phyloP scores from a whole-genome alignment of 75 land plant species.

The Cunninghamia lanceolata region DNA sequence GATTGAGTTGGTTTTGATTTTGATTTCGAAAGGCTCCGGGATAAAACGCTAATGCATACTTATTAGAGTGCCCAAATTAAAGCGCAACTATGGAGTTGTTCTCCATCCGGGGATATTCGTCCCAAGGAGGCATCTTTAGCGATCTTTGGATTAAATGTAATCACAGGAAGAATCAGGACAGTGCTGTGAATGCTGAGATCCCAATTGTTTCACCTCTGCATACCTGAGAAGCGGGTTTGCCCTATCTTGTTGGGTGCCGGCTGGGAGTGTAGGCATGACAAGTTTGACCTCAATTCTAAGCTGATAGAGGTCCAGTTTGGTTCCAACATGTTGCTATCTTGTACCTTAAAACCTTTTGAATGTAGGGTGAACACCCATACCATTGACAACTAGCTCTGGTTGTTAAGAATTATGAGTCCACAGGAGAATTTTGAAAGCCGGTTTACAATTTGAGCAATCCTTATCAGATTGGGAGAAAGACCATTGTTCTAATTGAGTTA shows the following conservation, averaged over 20 bases:
- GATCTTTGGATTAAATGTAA: neutral
- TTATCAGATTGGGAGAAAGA: neutral
- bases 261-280: neutral
- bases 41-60: neutral
- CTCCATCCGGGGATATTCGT: neutral
- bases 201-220: neutral
- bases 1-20: neutral
- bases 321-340: neutral
- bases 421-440: neutral
- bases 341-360: too few species aligned
- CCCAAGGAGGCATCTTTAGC: neutral
- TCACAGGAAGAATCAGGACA: neutral
- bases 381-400: neutral
- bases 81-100: neutral
- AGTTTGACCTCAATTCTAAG: neutral
- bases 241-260: neutral
- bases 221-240: neutral
- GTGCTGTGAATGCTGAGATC: neutral
- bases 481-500: too few species aligned
- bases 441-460: neutral
- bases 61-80: neutral
- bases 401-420: neutral
- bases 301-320: neutral
- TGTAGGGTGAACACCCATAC: neutral
- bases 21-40: neutral